phyloP scores from a whole-genome alignment of 495 filamentous ascomycete genomes.

The Hypoxylon fragiforme region DNA sequence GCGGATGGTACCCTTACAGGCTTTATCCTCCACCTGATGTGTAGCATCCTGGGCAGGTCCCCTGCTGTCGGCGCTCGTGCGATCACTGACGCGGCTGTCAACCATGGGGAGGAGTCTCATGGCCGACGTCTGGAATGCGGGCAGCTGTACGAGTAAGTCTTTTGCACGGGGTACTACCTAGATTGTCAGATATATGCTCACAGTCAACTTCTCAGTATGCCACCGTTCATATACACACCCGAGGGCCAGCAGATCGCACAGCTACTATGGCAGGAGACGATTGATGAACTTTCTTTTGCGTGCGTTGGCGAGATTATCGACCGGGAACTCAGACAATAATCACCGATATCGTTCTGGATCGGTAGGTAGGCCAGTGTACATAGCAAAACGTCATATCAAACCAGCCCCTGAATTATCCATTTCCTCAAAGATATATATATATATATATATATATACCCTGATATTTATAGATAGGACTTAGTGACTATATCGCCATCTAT shows the following conservation, averaged over 20 bases:
- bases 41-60: slow-evolving; percentile 28
- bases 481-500: too few species aligned
- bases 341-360: too few species aligned
- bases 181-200: neutral
- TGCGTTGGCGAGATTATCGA: slow-evolving; percentile 36
- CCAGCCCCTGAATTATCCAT: too few species aligned
- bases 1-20: slow-evolving; percentile 36
- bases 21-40: slow-evolving; percentile 20
- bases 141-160: slow-evolving; percentile 41
- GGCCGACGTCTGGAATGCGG: slow-evolving; percentile 41
- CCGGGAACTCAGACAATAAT: too few species aligned
- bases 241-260: slow-evolving; percentile 37
- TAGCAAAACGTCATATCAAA: too few species aligned
- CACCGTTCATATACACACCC: slow-evolving; percentile 34
- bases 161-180: neutral
- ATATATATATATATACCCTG: too few species aligned
- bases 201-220: slow-evolving; percentile 18
- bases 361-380: too few species aligned
- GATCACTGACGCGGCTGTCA: slow-evolving; percentile 38
- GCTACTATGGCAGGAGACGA: slow-evolving; percentile 43
- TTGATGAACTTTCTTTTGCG: slow-evolving; percentile 43
- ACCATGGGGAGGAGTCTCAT: slow-evolving; percentile 41
- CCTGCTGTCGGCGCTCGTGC: slow-evolving; percentile 34
- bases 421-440: too few species aligned
- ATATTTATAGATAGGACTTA: too few species aligned